Percentiles rank a stretch among this genome's conserved stretches.
phyloP scores from a whole-genome alignment of 352 stramenopile genomes.

The Achlya hypogyna region DNA sequence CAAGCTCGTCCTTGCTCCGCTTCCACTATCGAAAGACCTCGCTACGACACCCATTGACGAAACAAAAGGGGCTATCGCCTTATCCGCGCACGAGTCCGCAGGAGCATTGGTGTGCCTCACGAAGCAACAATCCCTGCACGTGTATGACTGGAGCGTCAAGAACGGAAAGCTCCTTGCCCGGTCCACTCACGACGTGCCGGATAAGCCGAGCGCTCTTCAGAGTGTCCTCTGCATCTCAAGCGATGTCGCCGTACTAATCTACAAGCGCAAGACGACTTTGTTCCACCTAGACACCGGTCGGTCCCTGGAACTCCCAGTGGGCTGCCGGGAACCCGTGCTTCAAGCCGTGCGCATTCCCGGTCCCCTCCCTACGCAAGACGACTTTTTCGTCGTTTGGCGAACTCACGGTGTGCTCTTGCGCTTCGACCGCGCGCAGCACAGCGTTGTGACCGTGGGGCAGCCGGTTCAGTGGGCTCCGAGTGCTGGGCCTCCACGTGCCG shows the following conservation, averaged over 20 bases:
- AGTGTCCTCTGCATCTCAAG: constrained; percentile 3
- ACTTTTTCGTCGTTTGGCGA: constrained; percentile 53
- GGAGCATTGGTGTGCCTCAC: constrained; percentile 43
- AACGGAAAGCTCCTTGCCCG: constrained; percentile 35
- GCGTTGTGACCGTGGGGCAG: background rate
- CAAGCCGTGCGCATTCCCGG: constrained; percentile 17
- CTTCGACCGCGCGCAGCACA: background rate
- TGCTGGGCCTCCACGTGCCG: constrained; percentile 31
- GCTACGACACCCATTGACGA: constrained; percentile 41
- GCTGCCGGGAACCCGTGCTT: background rate
- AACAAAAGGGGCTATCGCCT: constrained; percentile 44
- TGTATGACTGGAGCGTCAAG: constrained; percentile 68
- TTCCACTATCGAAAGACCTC: constrained; percentile 51
- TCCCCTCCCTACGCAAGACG: constrained; percentile 29
- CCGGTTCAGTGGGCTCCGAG: constrained; percentile 27
- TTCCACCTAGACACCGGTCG: constrained; percentile 10
- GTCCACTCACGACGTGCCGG: constrained; percentile 43
- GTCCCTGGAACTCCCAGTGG: background rate
- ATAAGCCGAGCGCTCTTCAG: background rate
- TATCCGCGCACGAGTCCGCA: constrained; percentile 44
- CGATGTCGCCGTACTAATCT: constrained; percentile 16
- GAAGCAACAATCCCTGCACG: constrained; percentile 52
- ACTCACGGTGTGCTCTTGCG: constrained; percentile 29
- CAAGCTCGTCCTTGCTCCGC: constrained; percentile 46
- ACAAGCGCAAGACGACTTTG: constrained; percentile 7